phyloP scores from a whole-genome alignment of 345 rosid genomes.

The Eucalyptus marginata region DNA sequence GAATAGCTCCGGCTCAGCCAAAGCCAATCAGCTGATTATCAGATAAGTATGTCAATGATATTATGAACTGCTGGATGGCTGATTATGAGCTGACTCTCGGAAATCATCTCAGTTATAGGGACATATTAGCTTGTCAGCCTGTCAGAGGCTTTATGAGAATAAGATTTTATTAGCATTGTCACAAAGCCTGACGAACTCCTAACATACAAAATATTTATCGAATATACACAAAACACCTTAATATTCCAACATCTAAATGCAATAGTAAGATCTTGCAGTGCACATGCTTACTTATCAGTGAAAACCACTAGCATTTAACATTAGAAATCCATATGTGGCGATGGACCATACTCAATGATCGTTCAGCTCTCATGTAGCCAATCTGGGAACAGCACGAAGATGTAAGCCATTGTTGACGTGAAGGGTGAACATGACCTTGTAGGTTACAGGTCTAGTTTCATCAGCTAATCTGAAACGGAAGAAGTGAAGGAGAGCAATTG shows the following conservation, averaged over 20 bases:
- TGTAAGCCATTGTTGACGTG: conserved; percentile 45
- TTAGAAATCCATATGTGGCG: neutral
- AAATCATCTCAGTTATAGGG: neutral
- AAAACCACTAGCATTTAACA: neutral
- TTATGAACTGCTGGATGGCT: neutral
- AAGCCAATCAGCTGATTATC: neutral
- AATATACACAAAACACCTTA: neutral
- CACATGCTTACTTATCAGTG: neutral
- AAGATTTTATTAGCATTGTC: neutral
- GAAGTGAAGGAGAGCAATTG: conserved; percentile 47
- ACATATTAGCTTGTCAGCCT: neutral
- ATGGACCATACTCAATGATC: neutral
- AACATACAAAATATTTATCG: neutral
- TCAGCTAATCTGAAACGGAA: conserved; percentile 48
- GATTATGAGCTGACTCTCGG: neutral
- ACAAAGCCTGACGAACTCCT: neutral
- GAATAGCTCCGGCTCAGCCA: neutral
- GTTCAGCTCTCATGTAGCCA: neutral
- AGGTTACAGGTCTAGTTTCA: conserved; percentile 18
- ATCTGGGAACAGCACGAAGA: conserved; percentile 28
- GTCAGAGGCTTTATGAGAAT: neutral
- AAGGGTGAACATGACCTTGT: conserved; percentile 62
- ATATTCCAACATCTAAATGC: neutral
- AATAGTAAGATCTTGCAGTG: neutral
- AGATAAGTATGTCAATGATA: neutral